Percentiles rank a stretch among this genome's conserved stretches.
phyloP scores from a whole-genome alignment of 192 early-diverging fungal genomes.

The Podila epigama region DNA sequence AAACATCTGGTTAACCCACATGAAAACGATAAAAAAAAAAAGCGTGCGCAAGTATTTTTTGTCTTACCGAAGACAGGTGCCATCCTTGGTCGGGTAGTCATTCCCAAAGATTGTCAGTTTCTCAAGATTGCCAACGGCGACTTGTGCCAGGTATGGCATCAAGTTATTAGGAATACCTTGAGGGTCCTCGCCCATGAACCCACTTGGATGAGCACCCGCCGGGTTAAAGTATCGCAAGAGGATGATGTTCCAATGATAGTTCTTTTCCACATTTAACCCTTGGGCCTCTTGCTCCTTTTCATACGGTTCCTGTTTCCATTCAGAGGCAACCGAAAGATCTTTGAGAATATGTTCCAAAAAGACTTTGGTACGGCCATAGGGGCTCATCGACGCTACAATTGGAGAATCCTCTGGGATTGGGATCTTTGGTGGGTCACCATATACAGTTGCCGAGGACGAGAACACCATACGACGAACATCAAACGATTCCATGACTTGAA shows the following conservation, averaged over 20 bases:
- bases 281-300: not conserved
- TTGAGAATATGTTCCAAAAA: constrained; percentile 85
- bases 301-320: constrained; percentile 40
- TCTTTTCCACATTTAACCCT: not conserved
- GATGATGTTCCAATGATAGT: constrained; percentile 30
- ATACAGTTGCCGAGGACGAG: constrained; percentile 93
- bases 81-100: constrained; percentile 92
- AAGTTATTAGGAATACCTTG: constrained; percentile 87
- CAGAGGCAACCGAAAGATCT: constrained; percentile 70
- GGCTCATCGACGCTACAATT: constrained; percentile 80
- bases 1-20: too few species aligned
- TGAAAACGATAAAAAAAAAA: too few species aligned
- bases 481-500: constrained; percentile 84
- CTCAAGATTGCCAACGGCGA: constrained; percentile 84
- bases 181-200: constrained; percentile 92
- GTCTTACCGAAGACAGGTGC: constrained; percentile 64
- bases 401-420: constrained; percentile 76
- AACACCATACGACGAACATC: constrained; percentile 91
- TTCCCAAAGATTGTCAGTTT: constrained; percentile 88
- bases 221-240: constrained; percentile 87
- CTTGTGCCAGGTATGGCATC: constrained; percentile 88
- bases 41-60: not conserved
- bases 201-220: constrained; percentile 88
- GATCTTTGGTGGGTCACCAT: constrained; percentile 75
- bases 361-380: constrained; percentile 96